Evolutionary conservation across 2,329 filamentous ascomycete genomes (phyloP), one percentile per base, ranked within the genome.

Genomic region (Fusarium sp.): DNA sequence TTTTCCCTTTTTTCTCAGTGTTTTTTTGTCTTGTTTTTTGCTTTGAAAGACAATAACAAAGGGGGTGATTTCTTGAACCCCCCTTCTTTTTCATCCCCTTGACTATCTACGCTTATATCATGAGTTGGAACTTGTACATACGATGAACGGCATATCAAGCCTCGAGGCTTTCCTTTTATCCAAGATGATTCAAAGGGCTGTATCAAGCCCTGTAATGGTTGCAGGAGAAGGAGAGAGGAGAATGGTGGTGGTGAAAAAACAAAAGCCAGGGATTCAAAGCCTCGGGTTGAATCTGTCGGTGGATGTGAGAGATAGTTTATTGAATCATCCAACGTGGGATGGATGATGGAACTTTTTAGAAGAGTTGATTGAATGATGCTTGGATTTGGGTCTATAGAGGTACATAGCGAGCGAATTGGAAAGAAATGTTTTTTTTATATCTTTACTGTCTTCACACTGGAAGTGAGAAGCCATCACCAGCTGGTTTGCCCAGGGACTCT

Each of bases 111-210:
- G 72, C 66, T 75, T 66, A 77, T 75, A 78, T 77, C 45, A 79
- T 50, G 78, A 79, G 74, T 69, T 66, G 75, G 74, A 77, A 76
- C 57, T 45, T 78, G 76, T 77, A 79, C 67, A 79, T 78, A 77
- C 66, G 74, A 78, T 56, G 52, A 73, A 68, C 16, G 73, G 67
- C 64, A 67, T 66, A 66, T 58, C 48, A 37, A 58, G 64, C 25
- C 65, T 66, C 11, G 48, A 41, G 41, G 37, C 66, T 54, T 54
- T 54, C 20, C 14, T 54, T 59, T 35, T 68, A 58, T 62, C 48
- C 43, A n/a, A 50, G 23, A 75, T 62, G 58, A 66, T 64, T 35
- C n/a, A 32, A 73, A 45, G 41, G 72, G 61, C 59, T 32, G 30
- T 27, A 30, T 67, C 58, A 35, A 58, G 65, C 62, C 66, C 39